phyloP scores from a whole-genome alignment of 2,329 filamentous ascomycete genomes.

The Apiospora marii region DNA sequence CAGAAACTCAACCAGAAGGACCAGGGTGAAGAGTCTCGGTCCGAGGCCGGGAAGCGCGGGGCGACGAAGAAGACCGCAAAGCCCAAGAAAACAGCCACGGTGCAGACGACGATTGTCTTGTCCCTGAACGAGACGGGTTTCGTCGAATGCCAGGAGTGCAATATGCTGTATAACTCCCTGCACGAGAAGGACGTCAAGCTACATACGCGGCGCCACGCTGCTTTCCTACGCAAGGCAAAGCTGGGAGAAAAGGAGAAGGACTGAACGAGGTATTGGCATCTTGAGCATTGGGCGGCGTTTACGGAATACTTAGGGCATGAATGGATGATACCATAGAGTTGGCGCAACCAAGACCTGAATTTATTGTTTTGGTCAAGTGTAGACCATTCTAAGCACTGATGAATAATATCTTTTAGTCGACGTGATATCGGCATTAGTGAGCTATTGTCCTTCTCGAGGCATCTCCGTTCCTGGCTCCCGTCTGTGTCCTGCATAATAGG shows the following conservation, averaged over 20 bases:
- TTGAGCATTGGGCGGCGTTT: constrained; percentile 9
- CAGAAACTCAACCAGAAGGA: constrained; percentile 27
- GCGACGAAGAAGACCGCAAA: constrained; percentile 29
- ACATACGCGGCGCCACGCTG: constrained; percentile 48
- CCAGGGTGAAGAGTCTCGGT: constrained; percentile 23
- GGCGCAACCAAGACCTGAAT: neutral
- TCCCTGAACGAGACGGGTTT: constrained; percentile 47
- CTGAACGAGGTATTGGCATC: neutral
- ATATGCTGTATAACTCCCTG: constrained; percentile 54
- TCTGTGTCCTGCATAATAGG: neutral
- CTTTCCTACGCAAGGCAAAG: constrained; percentile 28
- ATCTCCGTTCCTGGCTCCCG: neutral
- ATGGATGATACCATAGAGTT: constrained; percentile 13
- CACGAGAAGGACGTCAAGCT: constrained; percentile 52
- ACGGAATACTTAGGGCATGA: neutral
- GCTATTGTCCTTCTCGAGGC: neutral
- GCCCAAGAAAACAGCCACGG: constrained; percentile 35
- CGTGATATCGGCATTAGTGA: neutral
- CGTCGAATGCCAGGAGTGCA: constrained; percentile 51
- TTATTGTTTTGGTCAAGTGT: neutral
- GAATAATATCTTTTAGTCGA: neutral
- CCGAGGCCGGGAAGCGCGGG: constrained; percentile 28
- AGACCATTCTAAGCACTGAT: too few relatives aligned
- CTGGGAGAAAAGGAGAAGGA: neutral
- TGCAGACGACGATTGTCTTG: constrained; percentile 53